Conservation (phyloP, 2,329 filamentous ascomycete genomes). For the Paraphoma chrysanthemicola region DNA sequence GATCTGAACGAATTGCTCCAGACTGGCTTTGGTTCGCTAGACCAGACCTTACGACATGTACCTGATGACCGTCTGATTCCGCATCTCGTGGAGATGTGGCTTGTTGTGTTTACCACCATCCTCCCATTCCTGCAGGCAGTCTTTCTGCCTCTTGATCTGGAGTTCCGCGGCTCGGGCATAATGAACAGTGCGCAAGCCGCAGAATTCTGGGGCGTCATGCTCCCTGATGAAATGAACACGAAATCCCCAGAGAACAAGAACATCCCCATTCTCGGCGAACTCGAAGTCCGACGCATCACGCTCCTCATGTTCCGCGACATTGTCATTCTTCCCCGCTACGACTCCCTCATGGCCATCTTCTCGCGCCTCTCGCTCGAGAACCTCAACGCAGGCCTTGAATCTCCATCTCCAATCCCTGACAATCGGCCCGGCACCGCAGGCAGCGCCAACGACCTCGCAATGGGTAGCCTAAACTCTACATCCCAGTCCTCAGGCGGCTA, state of each 20-base stretch:
- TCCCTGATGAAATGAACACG: constrained; percentile 55
- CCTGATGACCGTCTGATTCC: constrained; percentile 90
- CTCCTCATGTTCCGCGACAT: constrained; percentile 87
- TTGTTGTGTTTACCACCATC: constrained; percentile 88
- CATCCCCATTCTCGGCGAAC: constrained; percentile 58
- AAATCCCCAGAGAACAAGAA: constrained; percentile 51
- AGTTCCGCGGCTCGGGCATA: constrained; percentile 87
- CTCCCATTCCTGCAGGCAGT: constrained; percentile 95
- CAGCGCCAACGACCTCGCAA: constrained; percentile 37
- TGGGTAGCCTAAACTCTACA: constrained; percentile 71
- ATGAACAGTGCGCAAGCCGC: constrained; percentile 79
- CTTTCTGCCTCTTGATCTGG: constrained; percentile 89
- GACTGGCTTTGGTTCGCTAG: constrained; percentile 86
- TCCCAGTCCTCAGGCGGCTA: constrained; percentile 78
- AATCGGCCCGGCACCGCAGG: constrained; percentile 42
- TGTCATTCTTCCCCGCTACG: constrained; percentile 87
- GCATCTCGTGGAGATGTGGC: constrained; percentile 90
- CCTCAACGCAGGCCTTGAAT: constrained; percentile 55
- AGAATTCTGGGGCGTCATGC: constrained; percentile 86
- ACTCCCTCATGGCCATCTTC: constrained; percentile 87
- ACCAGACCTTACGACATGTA: constrained; percentile 79
- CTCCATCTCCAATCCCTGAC: constrained; percentile 35
- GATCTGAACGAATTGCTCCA: constrained; percentile 76
- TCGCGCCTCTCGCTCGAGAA: constrained; percentile 88
- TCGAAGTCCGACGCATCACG: constrained; percentile 89